Base-by-base conservation (phyloP, 371 early-diverging fungal species). In the Haplosporangium sp. region DNA sequence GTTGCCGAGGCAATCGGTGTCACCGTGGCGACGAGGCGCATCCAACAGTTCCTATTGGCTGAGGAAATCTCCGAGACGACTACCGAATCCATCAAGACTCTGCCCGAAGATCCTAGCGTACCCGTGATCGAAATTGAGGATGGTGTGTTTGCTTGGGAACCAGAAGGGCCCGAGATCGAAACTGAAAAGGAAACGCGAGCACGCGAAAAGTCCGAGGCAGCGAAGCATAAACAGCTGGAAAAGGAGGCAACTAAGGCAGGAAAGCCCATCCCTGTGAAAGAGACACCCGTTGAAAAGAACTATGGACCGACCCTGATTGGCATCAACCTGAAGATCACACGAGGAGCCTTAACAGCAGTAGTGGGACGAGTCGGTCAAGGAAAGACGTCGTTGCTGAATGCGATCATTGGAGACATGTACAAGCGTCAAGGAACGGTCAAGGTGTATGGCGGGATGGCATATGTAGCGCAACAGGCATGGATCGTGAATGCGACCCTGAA, bases 31-130 rank as follows among this genome's bases (percentile, higher is more conserved):
- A 69, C 69, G 0, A 42, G 20, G 12, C 88, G 95, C 40, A 83
- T 95, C 14, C 80, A 74, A 59, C 83, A 80, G 29, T 93, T 91
- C 64, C 69, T 95, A 57, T 69, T 75, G 23, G 83, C 85, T 18
- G 92, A 89, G 57, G 92, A 91, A 59, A 76, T 92, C 21, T 53
- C 64, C 18, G 87, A 69, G 1, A 36, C 62, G 21, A 57, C 52
- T 0, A 58, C 59, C 12, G 62, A 50, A 21, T 50, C 50, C 18
- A 50, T 50, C 50, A 50, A n/a, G 50, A 50, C 50, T 1, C 20
- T 50, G 13, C 50, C 50, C 20, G 50, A 50, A 18, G 50, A 50
- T 50, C 50, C 50, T 0, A n/a, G 20, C 50, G 18, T 50, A 50
- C 50, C 50, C 20, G 1, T 62, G 20, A 45, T 74, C 55, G 64